These are phyloP conservation scores for Lizonia empirigonia DNA, from an alignment of 2,329 filamentous ascomycete genomes.

Conservation along the genomic window DNA sequence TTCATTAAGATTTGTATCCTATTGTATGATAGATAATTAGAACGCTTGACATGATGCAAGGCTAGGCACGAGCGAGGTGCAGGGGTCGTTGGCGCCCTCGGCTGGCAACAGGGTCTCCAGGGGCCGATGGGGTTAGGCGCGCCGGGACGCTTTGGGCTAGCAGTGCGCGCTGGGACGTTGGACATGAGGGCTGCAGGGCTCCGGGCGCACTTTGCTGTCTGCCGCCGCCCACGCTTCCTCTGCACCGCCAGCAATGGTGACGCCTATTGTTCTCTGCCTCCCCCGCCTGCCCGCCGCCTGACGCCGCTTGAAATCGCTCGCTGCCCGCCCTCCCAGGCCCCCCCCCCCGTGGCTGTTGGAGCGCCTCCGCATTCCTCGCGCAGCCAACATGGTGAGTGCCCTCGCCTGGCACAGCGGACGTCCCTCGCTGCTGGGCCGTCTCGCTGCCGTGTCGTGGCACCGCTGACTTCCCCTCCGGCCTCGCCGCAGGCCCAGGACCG, in stretches of 20 bases:
- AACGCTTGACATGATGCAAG: too few relatives aligned
- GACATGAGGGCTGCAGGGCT: constrained; percentile 6
- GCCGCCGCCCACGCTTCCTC: constrained; percentile 1
- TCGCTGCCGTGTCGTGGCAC: too few relatives aligned
- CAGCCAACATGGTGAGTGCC: constrained; percentile 31
- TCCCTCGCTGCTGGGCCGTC: too few relatives aligned
- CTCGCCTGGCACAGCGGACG: too few relatives aligned
- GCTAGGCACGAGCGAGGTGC: too few relatives aligned
- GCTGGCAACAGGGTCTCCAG: too few relatives aligned
- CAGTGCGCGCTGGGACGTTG: constrained; percentile 4
- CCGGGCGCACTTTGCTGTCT: neutral
- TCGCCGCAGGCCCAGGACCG: constrained; percentile 46
- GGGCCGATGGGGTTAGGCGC: neutral
- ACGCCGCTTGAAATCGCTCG: too few relatives aligned
- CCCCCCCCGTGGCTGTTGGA: constrained; percentile 28
- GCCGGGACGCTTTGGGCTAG: constrained; percentile 5
- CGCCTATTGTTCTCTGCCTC: constrained; percentile 1
- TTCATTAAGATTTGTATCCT: too few relatives aligned
- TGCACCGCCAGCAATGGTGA: constrained; percentile 14
- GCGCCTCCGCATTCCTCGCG: constrained; percentile 26
- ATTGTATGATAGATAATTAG: too few relatives aligned
- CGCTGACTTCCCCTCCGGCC: constrained; percentile 36
- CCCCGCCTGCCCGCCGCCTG: neutral
- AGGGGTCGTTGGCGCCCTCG: too few relatives aligned
- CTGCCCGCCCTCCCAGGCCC: constrained; percentile 20